Percentiles rank a stretch among this genome's conserved stretches.
These are phyloP conservation scores for Corynespora cassiicola DNA, from an alignment of 2,329 filamentous ascomycete genomes.

Conservation along the genomic window DNA sequence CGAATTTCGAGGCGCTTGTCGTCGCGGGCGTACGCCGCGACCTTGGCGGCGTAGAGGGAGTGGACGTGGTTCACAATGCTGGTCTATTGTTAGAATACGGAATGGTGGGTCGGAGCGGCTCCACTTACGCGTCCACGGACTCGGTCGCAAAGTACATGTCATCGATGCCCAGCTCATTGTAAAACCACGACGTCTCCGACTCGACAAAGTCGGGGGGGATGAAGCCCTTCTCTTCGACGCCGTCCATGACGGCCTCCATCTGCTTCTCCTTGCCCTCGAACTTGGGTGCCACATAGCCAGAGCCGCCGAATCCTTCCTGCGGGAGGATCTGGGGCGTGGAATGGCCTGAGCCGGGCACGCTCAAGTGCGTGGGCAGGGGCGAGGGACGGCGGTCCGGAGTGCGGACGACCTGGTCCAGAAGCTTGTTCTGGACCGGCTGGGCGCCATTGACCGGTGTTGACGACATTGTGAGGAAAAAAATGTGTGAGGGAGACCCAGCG, in stretches of 20 bases:
- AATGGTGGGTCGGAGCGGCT: not conserved
- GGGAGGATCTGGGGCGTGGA: slow-evolving; percentile 74
- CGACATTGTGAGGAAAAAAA: slow-evolving; percentile 30
- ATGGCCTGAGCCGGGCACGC: slow-evolving; percentile 65
- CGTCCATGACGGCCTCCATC: slow-evolving; percentile 83
- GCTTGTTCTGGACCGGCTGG: slow-evolving; percentile 57
- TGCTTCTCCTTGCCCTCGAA: slow-evolving; percentile 93
- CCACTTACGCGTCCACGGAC: slow-evolving; percentile 69
- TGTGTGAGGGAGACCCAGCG: slow-evolving; percentile 9
- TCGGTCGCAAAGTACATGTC: slow-evolving; percentile 98
- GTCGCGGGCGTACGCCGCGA: slow-evolving; percentile 89
- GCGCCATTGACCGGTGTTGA: slow-evolving; percentile 40
- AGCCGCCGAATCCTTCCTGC: slow-evolving; percentile 76
- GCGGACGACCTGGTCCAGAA: slow-evolving; percentile 61
- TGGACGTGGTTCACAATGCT: slow-evolving; percentile 90
- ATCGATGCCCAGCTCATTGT: slow-evolving; percentile 95
- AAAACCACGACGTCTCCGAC: slow-evolving; percentile 93
- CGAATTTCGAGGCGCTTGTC: slow-evolving; percentile 95
- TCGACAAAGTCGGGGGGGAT: slow-evolving; percentile 85
- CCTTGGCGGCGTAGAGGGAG: slow-evolving; percentile 94
- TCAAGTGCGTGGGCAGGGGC: slow-evolving; percentile 86
- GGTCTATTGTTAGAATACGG: slow-evolving; percentile 17
- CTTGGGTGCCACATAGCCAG: slow-evolving; percentile 92
- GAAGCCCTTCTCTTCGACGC: slow-evolving; percentile 80
- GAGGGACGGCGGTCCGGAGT: slow-evolving; percentile 73